These are phyloP conservation scores for Noccaea bulbosa DNA, from an alignment of 345 rosid genomes.

Conservation along the genomic window DNA sequence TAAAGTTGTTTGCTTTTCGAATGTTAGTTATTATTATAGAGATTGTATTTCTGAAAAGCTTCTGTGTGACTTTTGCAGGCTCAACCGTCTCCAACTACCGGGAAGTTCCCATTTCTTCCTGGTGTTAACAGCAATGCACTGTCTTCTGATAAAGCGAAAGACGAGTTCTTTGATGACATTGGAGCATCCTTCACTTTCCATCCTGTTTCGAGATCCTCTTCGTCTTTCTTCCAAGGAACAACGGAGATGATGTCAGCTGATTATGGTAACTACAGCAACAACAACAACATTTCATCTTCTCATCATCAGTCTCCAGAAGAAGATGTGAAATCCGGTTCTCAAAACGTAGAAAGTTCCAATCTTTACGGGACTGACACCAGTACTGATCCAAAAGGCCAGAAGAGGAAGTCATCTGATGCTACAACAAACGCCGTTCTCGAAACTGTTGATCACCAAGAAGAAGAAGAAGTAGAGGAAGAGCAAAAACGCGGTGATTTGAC, in stretches of 20 bases:
- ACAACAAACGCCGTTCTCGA: conserved; percentile 48
- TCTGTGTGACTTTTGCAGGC: conserved; percentile 55
- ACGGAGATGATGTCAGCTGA: conserved; percentile 51
- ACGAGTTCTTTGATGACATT: conserved; percentile 60
- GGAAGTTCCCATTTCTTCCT: conserved; percentile 70
- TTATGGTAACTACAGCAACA: conserved; percentile 50
- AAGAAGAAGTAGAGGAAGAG: conserved; percentile 69
- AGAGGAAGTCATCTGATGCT: conserved; percentile 44
- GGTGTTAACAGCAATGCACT: conserved; percentile 44
- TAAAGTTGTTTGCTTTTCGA: conserved; percentile 19
- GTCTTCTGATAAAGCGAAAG: conserved; percentile 58
- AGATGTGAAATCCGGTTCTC: conserved; percentile 48
- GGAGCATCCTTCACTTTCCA: conserved; percentile 79
- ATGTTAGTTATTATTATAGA: not conserved
- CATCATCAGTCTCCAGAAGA: conserved; percentile 48
- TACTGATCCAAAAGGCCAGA: conserved; percentile 44
- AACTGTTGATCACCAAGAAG: conserved; percentile 62
- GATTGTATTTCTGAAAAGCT: not conserved
- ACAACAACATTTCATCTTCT: conserved; percentile 33
- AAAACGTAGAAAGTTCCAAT: conserved; percentile 49
- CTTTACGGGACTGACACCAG: conserved; percentile 42
- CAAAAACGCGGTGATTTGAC: conserved; percentile 63
- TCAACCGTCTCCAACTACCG: conserved; percentile 93
- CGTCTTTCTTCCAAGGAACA: conserved; percentile 57
- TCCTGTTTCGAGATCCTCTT: conserved; percentile 56